Conservation (phyloP, 2,329 filamentous ascomycete species). For the Monosporascus cannonballus region DNA sequence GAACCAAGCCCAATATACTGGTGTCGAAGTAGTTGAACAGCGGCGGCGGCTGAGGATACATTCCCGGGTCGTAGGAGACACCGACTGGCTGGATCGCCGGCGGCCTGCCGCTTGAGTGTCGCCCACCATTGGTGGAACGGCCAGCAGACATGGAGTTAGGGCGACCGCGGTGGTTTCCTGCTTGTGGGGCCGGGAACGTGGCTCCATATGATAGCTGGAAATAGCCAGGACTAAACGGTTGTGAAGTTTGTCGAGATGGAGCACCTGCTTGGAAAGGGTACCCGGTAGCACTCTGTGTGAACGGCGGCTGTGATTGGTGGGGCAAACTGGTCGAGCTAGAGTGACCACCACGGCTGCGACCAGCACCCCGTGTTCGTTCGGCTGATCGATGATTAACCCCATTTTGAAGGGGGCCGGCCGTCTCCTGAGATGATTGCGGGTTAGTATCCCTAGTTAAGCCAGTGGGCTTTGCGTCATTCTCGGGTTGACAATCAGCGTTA, state of each 20-base stretch:
- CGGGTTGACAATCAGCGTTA: slow-evolving; percentile 10
- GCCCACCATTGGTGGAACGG: slow-evolving; percentile 10
- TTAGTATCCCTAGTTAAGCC: slow-evolving; percentile 15
- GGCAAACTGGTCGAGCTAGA: slow-evolving; percentile 17
- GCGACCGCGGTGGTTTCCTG: slow-evolving; percentile 15
- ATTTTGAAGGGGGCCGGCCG: slow-evolving; percentile 7
- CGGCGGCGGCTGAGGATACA: slow-evolving; percentile 51
- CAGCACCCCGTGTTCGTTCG: slow-evolving; percentile 37
- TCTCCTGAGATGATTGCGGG: slow-evolving; percentile 7
- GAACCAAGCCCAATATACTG: slow-evolving; percentile 28
- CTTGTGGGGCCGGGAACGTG: slow-evolving; percentile 16
- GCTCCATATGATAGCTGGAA: slow-evolving; percentile 16
- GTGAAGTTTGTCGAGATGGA: slow-evolving; percentile 10
- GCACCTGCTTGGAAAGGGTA: slow-evolving; percentile 14
- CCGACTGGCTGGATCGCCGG: slow-evolving; percentile 36
- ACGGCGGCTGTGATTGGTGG: slow-evolving; percentile 19
- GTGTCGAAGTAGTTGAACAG: slow-evolving; percentile 51
- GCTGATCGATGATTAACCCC: slow-evolving; percentile 25
- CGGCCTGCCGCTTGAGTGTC: slow-evolving; percentile 14
- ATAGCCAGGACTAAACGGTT: slow-evolving; percentile 14
- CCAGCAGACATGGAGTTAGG: slow-evolving; percentile 16
- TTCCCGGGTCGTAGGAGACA: slow-evolving; percentile 51
- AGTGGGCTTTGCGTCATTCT: slow-evolving; percentile 13
- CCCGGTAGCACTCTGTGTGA: slow-evolving; percentile 7
- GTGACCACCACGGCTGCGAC: slow-evolving; percentile 37